Conservation (phyloP, 2,329 filamentous ascomycete species). For the Metarhizium guizhouense region DNA sequence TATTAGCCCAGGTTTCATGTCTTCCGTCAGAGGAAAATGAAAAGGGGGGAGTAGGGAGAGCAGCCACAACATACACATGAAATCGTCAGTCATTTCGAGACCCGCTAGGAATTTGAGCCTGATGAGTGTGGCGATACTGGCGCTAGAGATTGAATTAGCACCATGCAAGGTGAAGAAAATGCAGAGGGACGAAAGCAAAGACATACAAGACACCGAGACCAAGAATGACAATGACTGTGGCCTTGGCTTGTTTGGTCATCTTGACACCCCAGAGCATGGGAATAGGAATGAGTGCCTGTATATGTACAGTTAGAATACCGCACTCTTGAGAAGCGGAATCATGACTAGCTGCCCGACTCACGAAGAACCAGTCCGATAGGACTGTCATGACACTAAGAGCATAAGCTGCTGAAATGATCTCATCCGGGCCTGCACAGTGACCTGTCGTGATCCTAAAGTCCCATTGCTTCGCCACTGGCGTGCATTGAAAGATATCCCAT, state of each 20-base stretch:
- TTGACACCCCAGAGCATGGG: constrained; percentile 47
- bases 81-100: constrained; percentile 34
- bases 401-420: constrained; percentile 40
- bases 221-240: constrained; percentile 40
- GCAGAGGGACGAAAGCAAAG: constrained; percentile 17
- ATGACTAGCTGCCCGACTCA: constrained; percentile 15
- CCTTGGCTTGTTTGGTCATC: constrained; percentile 42
- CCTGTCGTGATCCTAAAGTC: constrained; percentile 36
- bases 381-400: constrained; percentile 43
- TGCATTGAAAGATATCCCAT: constrained; percentile 44
- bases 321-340: background rate
- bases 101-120: constrained; percentile 39
- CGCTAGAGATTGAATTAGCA: constrained; percentile 23
- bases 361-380: constrained; percentile 45
- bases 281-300: constrained; percentile 40
- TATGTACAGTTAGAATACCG: background rate
- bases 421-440: constrained; percentile 32
- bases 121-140: constrained; percentile 45
- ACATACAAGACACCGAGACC: constrained; percentile 37
- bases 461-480: constrained; percentile 42
- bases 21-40: background rate
- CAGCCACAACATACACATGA: constrained; percentile 32
- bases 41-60: background rate
- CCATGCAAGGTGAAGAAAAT: background rate
- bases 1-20: constrained; percentile 9